Conservation (phyloP, 2,329 filamentous ascomycete species). For the Aspergillus sp. region DNA sequence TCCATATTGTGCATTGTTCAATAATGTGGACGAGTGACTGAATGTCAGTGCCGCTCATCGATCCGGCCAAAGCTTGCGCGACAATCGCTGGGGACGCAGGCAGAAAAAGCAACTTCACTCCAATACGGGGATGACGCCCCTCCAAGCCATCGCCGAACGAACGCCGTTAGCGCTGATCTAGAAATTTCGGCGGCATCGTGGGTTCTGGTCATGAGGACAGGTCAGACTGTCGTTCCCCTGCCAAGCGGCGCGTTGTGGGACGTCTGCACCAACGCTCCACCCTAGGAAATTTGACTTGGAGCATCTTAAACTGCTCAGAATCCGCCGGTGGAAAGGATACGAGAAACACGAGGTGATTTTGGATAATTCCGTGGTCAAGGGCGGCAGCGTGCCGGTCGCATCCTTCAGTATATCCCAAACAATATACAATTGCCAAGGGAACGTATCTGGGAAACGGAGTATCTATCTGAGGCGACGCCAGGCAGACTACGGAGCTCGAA, state of each 20-base stretch:
- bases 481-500: not conserved
- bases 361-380: not conserved
- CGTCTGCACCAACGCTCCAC: constrained; percentile 10
- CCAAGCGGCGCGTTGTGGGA: constrained; percentile 26
- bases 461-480: not conserved
- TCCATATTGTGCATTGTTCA: not conserved
- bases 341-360: not conserved
- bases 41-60: not conserved
- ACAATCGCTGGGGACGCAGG: constrained; percentile 3
- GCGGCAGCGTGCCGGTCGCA: not conserved
- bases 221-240: constrained; percentile 21
- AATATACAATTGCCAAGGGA: not conserved
- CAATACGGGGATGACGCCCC: constrained; percentile 3
- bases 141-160: constrained; percentile 16
- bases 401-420: not conserved
- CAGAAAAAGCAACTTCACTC: constrained; percentile 4
- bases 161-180: constrained; percentile 25
- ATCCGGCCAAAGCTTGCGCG: not conserved
- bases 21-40: not conserved
- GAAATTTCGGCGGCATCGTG: constrained; percentile 25
- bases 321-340: not conserved
- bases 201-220: constrained; percentile 4
- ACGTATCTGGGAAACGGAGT: not conserved
- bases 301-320: not conserved
- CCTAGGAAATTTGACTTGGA: constrained; percentile 16